A percentile compares a stretch with the other conserved stretches of the same genome.
Evolutionary conservation across 495 filamentous ascomycete species (phyloP).

Genomic region (Cetradonia linearis): DNA sequence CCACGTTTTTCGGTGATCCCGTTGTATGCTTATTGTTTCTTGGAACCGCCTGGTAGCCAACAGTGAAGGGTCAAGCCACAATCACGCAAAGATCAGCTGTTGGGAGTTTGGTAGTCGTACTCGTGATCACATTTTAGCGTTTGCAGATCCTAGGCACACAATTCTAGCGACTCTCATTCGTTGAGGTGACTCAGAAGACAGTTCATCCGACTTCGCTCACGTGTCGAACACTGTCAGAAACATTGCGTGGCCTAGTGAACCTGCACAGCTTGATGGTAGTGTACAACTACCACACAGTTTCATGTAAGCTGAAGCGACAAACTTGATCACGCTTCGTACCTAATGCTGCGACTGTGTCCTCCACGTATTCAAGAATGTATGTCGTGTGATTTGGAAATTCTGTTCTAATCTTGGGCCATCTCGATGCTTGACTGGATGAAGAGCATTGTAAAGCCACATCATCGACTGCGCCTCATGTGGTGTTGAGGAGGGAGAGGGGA

Average conservation of each 20-base stretch:
- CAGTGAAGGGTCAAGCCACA: constrained; percentile 1
- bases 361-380: neutral
- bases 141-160: neutral
- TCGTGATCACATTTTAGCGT: neutral
- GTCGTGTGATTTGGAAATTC: neutral
- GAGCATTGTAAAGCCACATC: constrained; percentile 1
- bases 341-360: neutral
- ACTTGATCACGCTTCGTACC: neutral
- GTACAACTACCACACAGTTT: neutral
- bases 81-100: neutral
- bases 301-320: constrained; percentile 12
- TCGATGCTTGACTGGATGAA: neutral
- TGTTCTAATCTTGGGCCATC: neutral
- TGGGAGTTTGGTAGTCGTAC: neutral
- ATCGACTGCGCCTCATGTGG: constrained; percentile 8
- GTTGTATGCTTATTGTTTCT: neutral
- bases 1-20: constrained; percentile 4
- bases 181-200: constrained; percentile 1
- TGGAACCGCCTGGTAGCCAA: neutral
- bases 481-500: neutral
- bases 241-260: constrained; percentile 2
- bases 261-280: neutral
- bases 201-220: constrained; percentile 7
- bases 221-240: neutral
- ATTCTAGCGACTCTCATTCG: neutral